A percentile compares a stretch with the other conserved stretches of the same genome.
Evolutionary conservation across 345 rosid species (phyloP).

Genomic region (Lepidium africanum): DNA sequence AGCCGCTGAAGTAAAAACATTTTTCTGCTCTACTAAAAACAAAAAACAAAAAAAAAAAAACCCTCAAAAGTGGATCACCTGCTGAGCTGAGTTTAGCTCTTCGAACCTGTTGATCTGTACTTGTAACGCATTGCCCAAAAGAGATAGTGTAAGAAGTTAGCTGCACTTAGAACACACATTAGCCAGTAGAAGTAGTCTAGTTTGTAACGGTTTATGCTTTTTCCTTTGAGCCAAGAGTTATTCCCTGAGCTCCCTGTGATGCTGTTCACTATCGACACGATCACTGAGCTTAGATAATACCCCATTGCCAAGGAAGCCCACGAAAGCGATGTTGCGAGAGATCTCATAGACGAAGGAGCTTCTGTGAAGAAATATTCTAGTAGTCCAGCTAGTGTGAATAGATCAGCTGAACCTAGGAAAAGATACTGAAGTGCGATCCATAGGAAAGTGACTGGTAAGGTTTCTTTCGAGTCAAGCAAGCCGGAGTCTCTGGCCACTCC

Average conservation of each 20-base stretch:
- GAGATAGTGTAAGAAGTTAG: constrained; percentile 73
- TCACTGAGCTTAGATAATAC: constrained; percentile 62
- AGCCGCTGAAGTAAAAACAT: constrained; percentile 13
- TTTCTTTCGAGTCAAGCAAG: constrained; percentile 31
- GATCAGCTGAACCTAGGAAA: constrained; percentile 75
- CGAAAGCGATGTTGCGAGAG: constrained; percentile 66
- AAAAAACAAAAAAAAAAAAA: not conserved
- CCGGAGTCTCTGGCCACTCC: constrained; percentile 43
- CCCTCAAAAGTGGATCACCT: not conserved
- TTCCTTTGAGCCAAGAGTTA: constrained; percentile 67
- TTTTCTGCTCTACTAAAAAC: constrained; percentile 3
- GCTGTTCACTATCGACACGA: constrained; percentile 51
- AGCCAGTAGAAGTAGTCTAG: constrained; percentile 80
- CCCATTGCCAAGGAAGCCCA: constrained; percentile 74
- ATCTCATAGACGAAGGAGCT: constrained; percentile 68
- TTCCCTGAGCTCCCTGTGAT: constrained; percentile 38
- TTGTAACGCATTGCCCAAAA: constrained; percentile 77
- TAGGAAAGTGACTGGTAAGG: constrained; percentile 50
- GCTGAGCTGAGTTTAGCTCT: constrained; percentile 8
- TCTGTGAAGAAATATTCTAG: constrained; percentile 77
- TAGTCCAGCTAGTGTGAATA: constrained; percentile 69
- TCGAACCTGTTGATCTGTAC: constrained; percentile 38
- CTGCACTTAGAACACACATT: constrained; percentile 66
- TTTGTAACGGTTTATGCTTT: constrained; percentile 67
- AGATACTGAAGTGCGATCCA: constrained; percentile 76